Evolutionary conservation across 164 flowering plant genomes (phyloP), one percentile per base, ranked within the genome.

Genomic region (Vitis rupestris): DNA sequence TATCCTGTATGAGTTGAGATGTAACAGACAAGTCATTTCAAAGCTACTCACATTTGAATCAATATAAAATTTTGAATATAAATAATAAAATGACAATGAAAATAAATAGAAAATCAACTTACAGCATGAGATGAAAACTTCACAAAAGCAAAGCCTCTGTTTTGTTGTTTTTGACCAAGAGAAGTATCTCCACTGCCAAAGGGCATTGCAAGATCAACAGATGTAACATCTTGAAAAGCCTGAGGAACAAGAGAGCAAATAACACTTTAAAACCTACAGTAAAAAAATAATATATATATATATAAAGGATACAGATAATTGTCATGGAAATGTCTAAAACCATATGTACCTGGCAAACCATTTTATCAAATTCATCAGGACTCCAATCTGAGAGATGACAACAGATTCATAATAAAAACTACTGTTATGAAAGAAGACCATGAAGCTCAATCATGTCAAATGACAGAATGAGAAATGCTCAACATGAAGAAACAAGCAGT

Each of bases 141-240:
- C 58, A 80, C 79, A 67, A 82, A 78, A 16, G 71, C 86, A 80
- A 80, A 82, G 54, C 86, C 86, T 56, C 86, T 74, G 70, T 82
- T 82, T 50, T 69, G 75, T 31, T 53, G 74, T 68, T 72, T 78
- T 70, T 72, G 79, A 17, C 74, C 69, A 14, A 68, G 61, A 59
- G 62, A 49, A 10, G 31, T 17, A 8, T 66, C 71, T 67, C 72
- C 69, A 71, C 48, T 30, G 11, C 66, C 63, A 3, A 49, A 31
- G 61, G 75, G 70, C 76, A 64, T 78, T 55, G 80, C 75, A 73
- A 82, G 83, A 70, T 82, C 78, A 72, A 80, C 66, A 44, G 86
- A 80, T 10, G 64, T 71, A 67, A 80, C 76, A 51, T 78, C 86
- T 49, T 76, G 75, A 72, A 82, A 82, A 69, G 69, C 83, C 85